A percentile compares a stretch with the other conserved stretches of the same genome.
Conservation (phyloP, 306 rosid species). For the Prunus kanzakura region DNA sequence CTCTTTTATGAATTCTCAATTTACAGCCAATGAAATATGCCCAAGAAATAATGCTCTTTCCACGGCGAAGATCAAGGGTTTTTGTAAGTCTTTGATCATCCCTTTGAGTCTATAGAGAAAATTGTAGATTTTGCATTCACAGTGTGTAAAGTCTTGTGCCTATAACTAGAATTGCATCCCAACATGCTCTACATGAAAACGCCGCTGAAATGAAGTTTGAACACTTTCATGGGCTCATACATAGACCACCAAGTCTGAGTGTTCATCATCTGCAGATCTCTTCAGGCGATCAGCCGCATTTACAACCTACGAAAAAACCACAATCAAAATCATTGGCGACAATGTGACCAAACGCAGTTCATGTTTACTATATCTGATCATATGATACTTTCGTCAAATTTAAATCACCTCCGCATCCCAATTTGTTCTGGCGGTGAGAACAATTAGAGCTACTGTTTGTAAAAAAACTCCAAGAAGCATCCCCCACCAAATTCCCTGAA, state of each 20-base stretch:
- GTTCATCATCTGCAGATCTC: not conserved
- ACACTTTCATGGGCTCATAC: not conserved
- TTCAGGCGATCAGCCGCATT: conserved; percentile 32
- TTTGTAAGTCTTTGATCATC: no score
- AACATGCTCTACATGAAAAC: not conserved
- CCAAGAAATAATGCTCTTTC: no score
- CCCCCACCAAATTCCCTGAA: conserved; percentile 78
- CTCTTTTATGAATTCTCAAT: no score
- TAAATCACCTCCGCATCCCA: conserved; percentile 58
- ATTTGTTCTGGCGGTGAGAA: conserved; percentile 59
- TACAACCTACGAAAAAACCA: conserved; percentile 36
- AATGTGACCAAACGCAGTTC: not conserved
- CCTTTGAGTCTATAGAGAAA: no score
- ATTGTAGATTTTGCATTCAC: no score
- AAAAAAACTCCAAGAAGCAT: conserved; percentile 69
- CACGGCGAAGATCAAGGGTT: no score
- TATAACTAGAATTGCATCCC: not conserved
- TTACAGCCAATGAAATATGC: no score
- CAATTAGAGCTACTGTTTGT: conserved; percentile 53
- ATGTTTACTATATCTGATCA: not conserved
- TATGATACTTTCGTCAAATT: not conserved
- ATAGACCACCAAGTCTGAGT: not conserved
- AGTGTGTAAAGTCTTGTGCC: no score
- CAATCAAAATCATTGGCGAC: not conserved
- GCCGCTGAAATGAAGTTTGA: not conserved